Percentiles rank a stretch among this genome's conserved stretches.
phyloP scores from a whole-genome alignment of 2,329 filamentous ascomycete genomes.

The Hypoxylon rubiginosum region DNA sequence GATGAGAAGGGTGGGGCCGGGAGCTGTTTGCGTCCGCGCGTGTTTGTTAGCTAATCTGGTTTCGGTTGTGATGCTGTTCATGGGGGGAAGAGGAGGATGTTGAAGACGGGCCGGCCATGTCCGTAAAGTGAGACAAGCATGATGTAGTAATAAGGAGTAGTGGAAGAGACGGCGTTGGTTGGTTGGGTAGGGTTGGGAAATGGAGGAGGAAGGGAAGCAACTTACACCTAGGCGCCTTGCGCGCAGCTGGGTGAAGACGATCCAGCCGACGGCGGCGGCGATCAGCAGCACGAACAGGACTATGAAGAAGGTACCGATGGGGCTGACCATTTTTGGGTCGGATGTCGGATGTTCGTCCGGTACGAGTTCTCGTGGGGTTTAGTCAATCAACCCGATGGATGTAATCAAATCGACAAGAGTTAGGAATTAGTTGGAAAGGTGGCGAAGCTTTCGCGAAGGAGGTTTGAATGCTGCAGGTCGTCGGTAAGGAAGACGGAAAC shows the following conservation, averaged over 20 bases:
- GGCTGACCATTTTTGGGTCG: constrained; percentile 60
- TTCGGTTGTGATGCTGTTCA: background rate
- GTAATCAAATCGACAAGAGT: constrained; percentile 7
- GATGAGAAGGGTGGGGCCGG: constrained; percentile 76
- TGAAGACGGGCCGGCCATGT: constrained; percentile 18
- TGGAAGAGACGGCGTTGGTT: constrained; percentile 16
- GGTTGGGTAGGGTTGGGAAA: constrained; percentile 1
- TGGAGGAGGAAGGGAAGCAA: constrained; percentile 38
- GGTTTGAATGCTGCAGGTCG: constrained; percentile 8
- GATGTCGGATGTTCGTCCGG: constrained; percentile 14
- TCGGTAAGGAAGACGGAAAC: constrained; percentile 40
- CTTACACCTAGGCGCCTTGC: constrained; percentile 78
- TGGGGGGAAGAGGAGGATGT: background rate
- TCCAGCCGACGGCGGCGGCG: constrained; percentile 72
- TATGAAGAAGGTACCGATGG: constrained; percentile 78
- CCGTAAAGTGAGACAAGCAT: constrained; percentile 36
- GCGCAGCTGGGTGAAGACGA: constrained; percentile 78
- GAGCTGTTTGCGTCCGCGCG: constrained; percentile 61
- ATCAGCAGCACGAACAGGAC: constrained; percentile 75
- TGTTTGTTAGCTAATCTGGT: constrained; percentile 27
- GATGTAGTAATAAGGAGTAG: constrained; percentile 27
- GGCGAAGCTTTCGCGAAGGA: constrained; percentile 18
- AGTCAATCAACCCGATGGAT: background rate
- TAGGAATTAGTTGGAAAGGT: constrained; percentile 13
- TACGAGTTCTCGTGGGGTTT: background rate